phyloP scores from a whole-genome alignment of 208 protist species.

The Wallacemonas sp. region DNA sequence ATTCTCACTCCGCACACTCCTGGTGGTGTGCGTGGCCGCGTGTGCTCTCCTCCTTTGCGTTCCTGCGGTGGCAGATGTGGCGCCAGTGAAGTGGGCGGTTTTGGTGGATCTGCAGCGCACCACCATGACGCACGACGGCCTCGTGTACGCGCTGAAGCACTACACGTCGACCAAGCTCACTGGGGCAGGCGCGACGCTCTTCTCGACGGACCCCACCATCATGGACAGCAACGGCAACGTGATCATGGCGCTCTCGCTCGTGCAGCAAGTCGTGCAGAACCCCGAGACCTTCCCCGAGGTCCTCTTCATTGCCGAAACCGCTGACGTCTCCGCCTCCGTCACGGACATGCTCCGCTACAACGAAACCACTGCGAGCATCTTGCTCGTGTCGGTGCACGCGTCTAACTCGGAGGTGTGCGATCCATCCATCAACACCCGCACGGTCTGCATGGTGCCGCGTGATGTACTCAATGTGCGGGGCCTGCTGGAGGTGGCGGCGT shows the following conservation, averaged over 20 bases:
- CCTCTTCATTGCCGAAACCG: constrained; percentile 70
- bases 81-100: constrained; percentile 44
- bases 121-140: constrained; percentile 25
- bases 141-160: constrained; percentile 30
- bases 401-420: constrained; percentile 73
- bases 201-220: constrained; percentile 36
- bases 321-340: constrained; percentile 61
- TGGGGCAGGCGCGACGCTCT: constrained; percentile 19
- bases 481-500: constrained; percentile 63
- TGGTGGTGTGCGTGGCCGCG: neutral
- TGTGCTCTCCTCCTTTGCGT: neutral
- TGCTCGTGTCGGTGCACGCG: constrained; percentile 61
- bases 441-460: constrained; percentile 74
- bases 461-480: constrained; percentile 73
- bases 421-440: constrained; percentile 47
- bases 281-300: constrained; percentile 42
- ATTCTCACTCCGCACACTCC: neutral
- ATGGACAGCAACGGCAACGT: constrained; percentile 62
- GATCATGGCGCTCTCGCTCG: constrained; percentile 46
- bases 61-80: constrained; percentile 1
- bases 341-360: constrained; percentile 60
- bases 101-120: constrained; percentile 56
- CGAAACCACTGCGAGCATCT: constrained; percentile 35
- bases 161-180: constrained; percentile 28
- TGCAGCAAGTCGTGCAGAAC: constrained; percentile 43